These are phyloP conservation scores for Ceratobasidium sp. DNA, from an alignment of 1,284 basidiomycete genomes.

Conservation along the genomic window DNA sequence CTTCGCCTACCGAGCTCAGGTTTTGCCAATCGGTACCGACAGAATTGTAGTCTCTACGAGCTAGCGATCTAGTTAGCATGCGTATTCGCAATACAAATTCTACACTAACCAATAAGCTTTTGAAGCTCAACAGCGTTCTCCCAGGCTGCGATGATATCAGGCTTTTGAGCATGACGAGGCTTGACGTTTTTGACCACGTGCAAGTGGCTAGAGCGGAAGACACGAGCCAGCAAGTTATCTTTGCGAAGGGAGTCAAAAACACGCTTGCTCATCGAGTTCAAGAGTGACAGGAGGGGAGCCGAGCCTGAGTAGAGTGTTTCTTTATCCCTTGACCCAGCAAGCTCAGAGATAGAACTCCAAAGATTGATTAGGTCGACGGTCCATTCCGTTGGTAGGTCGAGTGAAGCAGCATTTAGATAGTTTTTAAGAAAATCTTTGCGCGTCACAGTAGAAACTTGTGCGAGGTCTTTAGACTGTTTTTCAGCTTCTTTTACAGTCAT, in stretches of 20 bases:
- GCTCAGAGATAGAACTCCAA: neutral
- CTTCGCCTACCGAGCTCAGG: too few relatives aligned
- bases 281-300: neutral
- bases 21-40: too few relatives aligned
- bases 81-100: too few relatives aligned
- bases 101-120: too few relatives aligned
- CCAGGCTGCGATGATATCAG: too few relatives aligned
- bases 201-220: neutral
- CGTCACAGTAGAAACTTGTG: neutral
- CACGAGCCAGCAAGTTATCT: neutral
- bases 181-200: too few relatives aligned
- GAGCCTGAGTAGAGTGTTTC: constrained; percentile 1
- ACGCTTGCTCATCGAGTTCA: neutral
- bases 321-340: neutral
- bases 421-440: neutral
- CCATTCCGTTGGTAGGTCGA: neutral
- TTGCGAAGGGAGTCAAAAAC: neutral
- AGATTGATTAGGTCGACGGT: neutral
- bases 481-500: neutral
- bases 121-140: too few relatives aligned
- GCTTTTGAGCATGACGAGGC: too few relatives aligned
- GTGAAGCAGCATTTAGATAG: neutral
- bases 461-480: neutral
- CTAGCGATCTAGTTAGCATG: too few relatives aligned
- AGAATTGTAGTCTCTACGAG: too few relatives aligned